Conservation (phyloP, 140 eudicot genomes). For the Anethum foeniculum region DNA sequence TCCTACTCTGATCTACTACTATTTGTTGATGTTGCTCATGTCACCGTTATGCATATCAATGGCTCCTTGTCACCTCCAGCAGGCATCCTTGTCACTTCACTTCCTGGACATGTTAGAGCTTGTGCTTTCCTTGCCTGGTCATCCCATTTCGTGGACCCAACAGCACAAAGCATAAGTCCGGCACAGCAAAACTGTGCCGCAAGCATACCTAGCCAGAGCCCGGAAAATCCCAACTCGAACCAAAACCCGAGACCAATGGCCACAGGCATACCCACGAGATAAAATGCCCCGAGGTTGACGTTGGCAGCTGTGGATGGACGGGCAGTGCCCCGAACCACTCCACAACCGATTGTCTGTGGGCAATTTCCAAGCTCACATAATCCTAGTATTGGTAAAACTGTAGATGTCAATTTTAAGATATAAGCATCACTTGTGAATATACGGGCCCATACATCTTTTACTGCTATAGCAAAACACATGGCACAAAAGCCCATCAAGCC, state of each 20-base stretch:
- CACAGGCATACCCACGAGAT: constrained; percentile 60
- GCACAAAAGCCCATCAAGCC: constrained; percentile 57
- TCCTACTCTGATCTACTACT: background rate
- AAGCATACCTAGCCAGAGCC: constrained; percentile 73
- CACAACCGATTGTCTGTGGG: constrained; percentile 78
- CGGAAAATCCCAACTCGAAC: constrained; percentile 47
- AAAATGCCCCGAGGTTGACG: constrained; percentile 64
- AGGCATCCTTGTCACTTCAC: constrained; percentile 19
- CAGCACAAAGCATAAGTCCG: constrained; percentile 60
- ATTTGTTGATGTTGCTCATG: constrained; percentile 33
- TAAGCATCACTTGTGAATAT: constrained; percentile 45
- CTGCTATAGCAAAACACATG: constrained; percentile 35
- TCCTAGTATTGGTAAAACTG: constrained; percentile 52
- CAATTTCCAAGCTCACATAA: constrained; percentile 66
- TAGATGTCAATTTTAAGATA: constrained; percentile 41
- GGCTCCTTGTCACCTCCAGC: constrained; percentile 42
- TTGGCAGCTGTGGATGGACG: constrained; percentile 60
- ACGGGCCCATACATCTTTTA: constrained; percentile 45
- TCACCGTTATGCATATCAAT: constrained; percentile 41
- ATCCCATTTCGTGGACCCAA: constrained; percentile 68
- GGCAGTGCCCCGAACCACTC: constrained; percentile 74
- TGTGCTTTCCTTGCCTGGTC: constrained; percentile 55
- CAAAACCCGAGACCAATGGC: constrained; percentile 57
- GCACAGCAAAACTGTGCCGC: constrained; percentile 78
- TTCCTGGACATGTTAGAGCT: constrained; percentile 45